A percentile compares a stretch with the other conserved stretches of the same genome.
These are phyloP conservation scores for Leishmania martiniquensis DNA, from an alignment of 208 protist genomes.

Conservation along the genomic window DNA sequence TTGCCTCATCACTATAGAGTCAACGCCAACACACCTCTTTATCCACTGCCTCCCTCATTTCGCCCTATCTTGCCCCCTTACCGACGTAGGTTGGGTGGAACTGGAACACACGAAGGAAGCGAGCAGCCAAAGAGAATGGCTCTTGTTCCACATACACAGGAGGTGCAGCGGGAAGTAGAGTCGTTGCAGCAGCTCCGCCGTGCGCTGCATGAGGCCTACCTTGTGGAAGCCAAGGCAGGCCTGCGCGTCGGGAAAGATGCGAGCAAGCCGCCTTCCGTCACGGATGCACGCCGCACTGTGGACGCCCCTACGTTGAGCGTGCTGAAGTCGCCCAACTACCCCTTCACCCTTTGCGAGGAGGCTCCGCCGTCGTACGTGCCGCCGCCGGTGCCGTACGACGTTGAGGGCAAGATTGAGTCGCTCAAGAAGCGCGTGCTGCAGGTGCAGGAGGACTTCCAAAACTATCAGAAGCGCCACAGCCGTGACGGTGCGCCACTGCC, in stretches of 20 bases:
- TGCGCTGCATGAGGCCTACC: constrained; percentile 50
- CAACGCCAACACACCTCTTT: not conserved
- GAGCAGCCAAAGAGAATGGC: constrained; percentile 19
- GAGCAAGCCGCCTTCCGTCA: constrained; percentile 15
- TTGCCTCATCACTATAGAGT: not conserved
- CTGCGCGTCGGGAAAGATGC: not conserved
- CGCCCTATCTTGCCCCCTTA: not conserved
- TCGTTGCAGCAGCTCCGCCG: constrained; percentile 50
- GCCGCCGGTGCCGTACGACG: constrained; percentile 78
- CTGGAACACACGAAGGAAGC: not conserved
- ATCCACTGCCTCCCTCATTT: not conserved
- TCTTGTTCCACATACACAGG: constrained; percentile 37
- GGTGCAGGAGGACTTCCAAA: constrained; percentile 60
- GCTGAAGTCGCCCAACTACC: constrained; percentile 80
- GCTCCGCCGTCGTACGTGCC: constrained; percentile 77
- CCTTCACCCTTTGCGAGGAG: constrained; percentile 82
- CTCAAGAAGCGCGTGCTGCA: constrained; percentile 57
- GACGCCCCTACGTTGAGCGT: constrained; percentile 62
- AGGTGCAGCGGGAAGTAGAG: constrained; percentile 41
- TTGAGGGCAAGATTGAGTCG: constrained; percentile 54
- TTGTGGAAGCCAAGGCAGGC: constrained; percentile 27
- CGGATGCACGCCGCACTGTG: constrained; percentile 63
- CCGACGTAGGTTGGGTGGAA: not conserved
- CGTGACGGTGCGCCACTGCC: constrained; percentile 16
- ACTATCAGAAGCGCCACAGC: constrained; percentile 26